phyloP scores from a whole-genome alignment of 2,329 filamentous ascomycete species.

The Achaetomium macrosporum region DNA sequence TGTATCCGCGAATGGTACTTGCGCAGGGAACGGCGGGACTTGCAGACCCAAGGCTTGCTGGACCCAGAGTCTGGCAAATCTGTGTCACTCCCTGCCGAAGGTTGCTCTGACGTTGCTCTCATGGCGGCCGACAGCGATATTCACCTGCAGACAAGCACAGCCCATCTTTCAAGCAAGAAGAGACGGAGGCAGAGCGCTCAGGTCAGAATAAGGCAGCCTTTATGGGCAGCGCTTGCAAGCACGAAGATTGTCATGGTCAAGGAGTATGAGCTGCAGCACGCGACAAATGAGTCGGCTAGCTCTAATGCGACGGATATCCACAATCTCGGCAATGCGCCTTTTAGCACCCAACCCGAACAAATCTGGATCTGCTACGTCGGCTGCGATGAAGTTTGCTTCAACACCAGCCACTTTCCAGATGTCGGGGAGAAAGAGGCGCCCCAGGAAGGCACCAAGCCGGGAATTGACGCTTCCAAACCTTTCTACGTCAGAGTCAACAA shows the following conservation, averaged over 20 bases:
- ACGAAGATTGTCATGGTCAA: conserved; percentile 96
- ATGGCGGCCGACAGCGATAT: conserved; percentile 49
- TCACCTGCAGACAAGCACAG: conserved; percentile 46
- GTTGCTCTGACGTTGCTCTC: conserved; percentile 42
- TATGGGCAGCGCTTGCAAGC: conserved; percentile 91
- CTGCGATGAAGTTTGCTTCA: conserved; percentile 71
- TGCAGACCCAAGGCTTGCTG: conserved; percentile 40
- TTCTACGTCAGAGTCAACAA: conserved; percentile 77
- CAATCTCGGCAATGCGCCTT: conserved; percentile 69
- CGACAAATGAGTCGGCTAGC: conserved; percentile 65
- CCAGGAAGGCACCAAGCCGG: conserved; percentile 36
- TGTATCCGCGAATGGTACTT: conserved; percentile 66
- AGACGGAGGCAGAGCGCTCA: conserved; percentile 87
- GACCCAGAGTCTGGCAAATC: conserved; percentile 61
- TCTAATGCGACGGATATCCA: conserved; percentile 71
- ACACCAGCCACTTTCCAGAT: conserved; percentile 58
- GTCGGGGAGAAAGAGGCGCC: conserved; percentile 32
- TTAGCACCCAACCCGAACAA: conserved; percentile 62
- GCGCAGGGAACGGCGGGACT: conserved; percentile 51
- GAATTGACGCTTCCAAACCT: conserved; percentile 63
- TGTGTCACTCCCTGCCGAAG: conserved; percentile 31
- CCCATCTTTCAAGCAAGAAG: conserved; percentile 63
- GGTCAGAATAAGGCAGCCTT: conserved; percentile 81
- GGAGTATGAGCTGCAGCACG: conserved; percentile 78
- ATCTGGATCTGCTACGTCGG: conserved; percentile 80